phyloP scores from a whole-genome alignment of 2,329 filamentous ascomycete species.

The Alternaria arbusti region DNA sequence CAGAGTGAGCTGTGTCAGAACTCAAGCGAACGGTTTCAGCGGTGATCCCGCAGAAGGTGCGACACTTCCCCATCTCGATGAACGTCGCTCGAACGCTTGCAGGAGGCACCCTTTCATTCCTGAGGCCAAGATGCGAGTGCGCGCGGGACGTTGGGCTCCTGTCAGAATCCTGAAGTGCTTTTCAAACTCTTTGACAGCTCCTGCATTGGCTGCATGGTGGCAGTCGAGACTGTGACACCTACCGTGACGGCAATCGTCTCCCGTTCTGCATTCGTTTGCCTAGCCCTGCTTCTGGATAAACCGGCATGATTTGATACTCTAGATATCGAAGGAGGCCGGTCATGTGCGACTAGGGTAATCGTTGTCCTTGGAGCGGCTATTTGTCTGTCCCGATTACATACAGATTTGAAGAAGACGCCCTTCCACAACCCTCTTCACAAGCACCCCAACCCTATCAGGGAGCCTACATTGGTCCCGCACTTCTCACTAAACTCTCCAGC shows the following conservation, averaged over 20 bases:
- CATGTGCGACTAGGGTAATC: not conserved
- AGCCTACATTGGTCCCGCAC: not conserved
- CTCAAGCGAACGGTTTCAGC: slow-evolving; percentile 19
- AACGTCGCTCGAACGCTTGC: slow-evolving; percentile 10
- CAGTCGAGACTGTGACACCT: slow-evolving; percentile 22
- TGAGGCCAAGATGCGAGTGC: not conserved
- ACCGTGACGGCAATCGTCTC: not conserved
- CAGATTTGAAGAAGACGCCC: not conserved
- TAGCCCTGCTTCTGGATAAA: not conserved
- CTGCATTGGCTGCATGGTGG: slow-evolving; percentile 10
- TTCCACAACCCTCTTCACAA: not conserved
- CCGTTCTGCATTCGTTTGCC: not conserved
- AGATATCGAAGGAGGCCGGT: not conserved
- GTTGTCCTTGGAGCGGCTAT: not conserved
- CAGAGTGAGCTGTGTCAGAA: slow-evolving; percentile 19
- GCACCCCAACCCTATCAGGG: not conserved
- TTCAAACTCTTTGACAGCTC: slow-evolving; percentile 16
- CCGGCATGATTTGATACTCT: not conserved
- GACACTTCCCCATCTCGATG: slow-evolving; percentile 9
- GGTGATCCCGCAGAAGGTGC: slow-evolving; percentile 8
- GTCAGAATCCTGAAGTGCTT: slow-evolving; percentile 19
- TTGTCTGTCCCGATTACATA: not conserved
- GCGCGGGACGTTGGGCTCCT: slow-evolving; percentile 7
- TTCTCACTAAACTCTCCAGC: not conserved
- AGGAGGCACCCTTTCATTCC: slow-evolving; percentile 8